Evolutionary conservation across 441 rosid genomes (phyloP).

Genomic region (Theobroma grandiflorum): DNA sequence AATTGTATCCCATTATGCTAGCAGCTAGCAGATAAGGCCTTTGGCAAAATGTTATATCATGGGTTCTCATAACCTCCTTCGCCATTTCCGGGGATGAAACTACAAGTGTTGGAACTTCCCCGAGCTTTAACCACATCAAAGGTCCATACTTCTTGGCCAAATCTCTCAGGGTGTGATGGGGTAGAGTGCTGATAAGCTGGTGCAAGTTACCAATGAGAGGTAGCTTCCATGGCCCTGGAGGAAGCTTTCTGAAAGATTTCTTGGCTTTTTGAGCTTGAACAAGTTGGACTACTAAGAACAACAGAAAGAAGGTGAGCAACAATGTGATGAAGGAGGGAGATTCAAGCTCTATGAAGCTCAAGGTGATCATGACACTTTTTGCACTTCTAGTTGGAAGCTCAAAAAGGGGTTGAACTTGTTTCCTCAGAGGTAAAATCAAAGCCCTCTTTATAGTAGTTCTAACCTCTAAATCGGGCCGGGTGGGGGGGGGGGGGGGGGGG

Average conservation of each 20-base stretch:
- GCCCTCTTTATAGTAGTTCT: no score
- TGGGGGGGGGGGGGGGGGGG: no score
- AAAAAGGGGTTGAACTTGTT: no score
- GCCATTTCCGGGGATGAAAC: background rate
- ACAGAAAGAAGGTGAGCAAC: no score
- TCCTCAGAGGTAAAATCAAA: no score
- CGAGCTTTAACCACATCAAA: conserved; percentile 3
- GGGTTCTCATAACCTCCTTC: background rate
- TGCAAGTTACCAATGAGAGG: conserved; percentile 16
- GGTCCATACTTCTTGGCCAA: conserved; percentile 13
- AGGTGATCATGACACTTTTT: no score
- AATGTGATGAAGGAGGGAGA: no score
- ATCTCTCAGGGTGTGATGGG: conserved; percentile 15
- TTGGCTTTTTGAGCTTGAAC: background rate
- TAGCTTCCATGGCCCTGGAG: conserved; percentile 26
- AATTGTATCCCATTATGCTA: conserved; percentile 22
- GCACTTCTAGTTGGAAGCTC: no score
- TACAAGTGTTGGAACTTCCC: background rate
- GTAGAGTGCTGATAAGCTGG: conserved; percentile 19
- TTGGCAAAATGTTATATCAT: conserved; percentile 24
- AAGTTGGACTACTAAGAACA: no score
- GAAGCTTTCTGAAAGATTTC: background rate
- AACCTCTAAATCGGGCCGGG: no score
- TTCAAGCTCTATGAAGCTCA: no score
- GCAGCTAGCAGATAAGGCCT: conserved; percentile 15